These are phyloP conservation scores for Diplocarpon rosae DNA, from an alignment of 2,329 filamentous ascomycete genomes.

Conservation along the genomic window DNA sequence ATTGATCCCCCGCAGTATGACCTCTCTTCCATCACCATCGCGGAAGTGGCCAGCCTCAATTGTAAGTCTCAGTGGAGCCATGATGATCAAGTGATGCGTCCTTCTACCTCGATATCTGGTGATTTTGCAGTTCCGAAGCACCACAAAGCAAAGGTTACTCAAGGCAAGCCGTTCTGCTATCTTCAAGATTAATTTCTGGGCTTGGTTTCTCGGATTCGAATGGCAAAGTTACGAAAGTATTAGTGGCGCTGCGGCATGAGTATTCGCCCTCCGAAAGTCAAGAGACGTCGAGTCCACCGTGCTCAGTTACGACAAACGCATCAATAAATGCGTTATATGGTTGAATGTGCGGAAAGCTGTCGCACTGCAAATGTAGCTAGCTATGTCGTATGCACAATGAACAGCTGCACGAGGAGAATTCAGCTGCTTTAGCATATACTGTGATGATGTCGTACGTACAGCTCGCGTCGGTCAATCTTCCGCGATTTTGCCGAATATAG, in stretches of 20 bases:
- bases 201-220: not conserved
- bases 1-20: constrained; percentile 89
- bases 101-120: not conserved
- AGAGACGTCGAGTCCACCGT: not conserved
- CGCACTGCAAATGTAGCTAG: no score
- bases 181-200: not conserved
- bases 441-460: no score
- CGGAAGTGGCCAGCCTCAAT: constrained; percentile 82
- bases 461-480: not conserved
- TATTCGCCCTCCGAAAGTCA: no score
- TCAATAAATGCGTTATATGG: no score
- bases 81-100: constrained; percentile 29
- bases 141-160: not conserved
- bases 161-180: not conserved
- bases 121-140: not conserved
- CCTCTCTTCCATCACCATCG: constrained; percentile 70
- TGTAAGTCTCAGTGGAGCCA: constrained; percentile 65
- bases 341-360: no score
- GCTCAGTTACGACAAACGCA: no score
- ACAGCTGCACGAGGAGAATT: no score
- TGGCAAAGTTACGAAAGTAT: not conserved
- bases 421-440: no score
- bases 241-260: not conserved
- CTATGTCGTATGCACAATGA: no score
- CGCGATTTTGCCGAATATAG: not conserved